Conservation (phyloP, 352 stramenopile genomes). For the Blastocystis sp. region DNA sequence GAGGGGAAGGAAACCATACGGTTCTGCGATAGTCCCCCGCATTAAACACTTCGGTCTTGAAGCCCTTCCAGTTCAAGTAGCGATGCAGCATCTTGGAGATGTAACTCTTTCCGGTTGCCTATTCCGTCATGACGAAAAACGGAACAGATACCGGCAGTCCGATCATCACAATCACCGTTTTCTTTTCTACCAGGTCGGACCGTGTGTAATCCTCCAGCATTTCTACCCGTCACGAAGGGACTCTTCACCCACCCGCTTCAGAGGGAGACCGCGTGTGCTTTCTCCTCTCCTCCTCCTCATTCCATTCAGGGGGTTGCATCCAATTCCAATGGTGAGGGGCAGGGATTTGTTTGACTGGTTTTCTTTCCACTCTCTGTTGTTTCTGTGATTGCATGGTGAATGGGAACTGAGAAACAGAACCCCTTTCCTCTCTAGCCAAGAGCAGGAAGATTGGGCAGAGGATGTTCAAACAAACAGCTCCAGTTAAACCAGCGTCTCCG, state of each 20-base stretch:
- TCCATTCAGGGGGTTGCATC: not conserved
- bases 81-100: slow-evolving; percentile 82
- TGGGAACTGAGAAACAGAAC: no score
- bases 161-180: slow-evolving; percentile 84
- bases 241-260: slow-evolving; percentile 16
- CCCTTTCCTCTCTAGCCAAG: no score
- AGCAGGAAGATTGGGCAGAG: no score
- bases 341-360: no score
- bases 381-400: no score
- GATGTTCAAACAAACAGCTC: not conserved
- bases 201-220: not conserved
- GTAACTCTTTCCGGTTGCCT: slow-evolving; percentile 82
- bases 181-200: slow-evolving; percentile 70
- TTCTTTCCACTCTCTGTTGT: no score
- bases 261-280: slow-evolving; percentile 62
- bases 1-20: slow-evolving; percentile 43
- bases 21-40: slow-evolving; percentile 79
- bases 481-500: not conserved
- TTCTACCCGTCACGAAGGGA: not conserved
- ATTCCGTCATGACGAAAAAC: not conserved
- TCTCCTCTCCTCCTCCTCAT: slow-evolving; percentile 21
- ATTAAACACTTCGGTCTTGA: slow-evolving; percentile 83
- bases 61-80: slow-evolving; percentile 82
- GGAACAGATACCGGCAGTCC: slow-evolving; percentile 74
- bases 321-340: not conserved